Evolutionary conservation across 495 filamentous ascomycete genomes (phyloP), one percentile per base, ranked within the genome.

Genomic region (Aspergillus indologenus): DNA sequence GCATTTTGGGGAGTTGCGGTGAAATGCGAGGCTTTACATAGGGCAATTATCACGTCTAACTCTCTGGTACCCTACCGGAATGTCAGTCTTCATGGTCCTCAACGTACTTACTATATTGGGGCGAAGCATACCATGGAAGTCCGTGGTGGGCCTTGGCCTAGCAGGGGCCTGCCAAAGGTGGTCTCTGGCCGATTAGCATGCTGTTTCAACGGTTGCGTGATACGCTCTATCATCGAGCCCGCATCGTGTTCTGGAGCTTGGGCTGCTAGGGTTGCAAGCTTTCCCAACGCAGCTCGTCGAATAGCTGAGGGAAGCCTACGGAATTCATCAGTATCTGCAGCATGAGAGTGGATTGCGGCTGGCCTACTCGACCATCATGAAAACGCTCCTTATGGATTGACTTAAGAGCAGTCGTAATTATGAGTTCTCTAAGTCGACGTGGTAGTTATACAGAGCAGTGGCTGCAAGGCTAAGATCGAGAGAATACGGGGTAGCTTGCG

Each of bases 21-120:
- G 17, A 84, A 76, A 18, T 90, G 86, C 9, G 91, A 89, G 23
- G 94, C 89, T 73, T 89, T 91, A 73, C 92, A 96, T 21, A 98
- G 80, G 29, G 92, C 90, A 19, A 98, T 74, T 23, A 98, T 79
- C 43, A 93, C 87, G 69, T 98, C 92, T 59, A 95, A 84, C 78
- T 98, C 94, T 54, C 89, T 85, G 52, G 91, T 71, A 18, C 80
- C 81, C 85, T 88, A 57, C 44, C 18, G 19, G 47, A 29, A 57
- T 40, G 34, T 78, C 45, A 79, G 70, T 62, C 53, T 58, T 20
- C 15, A 9, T 24, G 17, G 20, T 42, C 0, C 12, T 43, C 26
- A 14, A 40, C 2, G 34, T 40, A n/a, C 12, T 29, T 4, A 20
- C 3, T 7, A n/a, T 3, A 11, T 22, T 19, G n/a, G 18, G 24